These are phyloP conservation scores for Litsea cubeba DNA, from an alignment of 164 flowering plant species.

Conservation along the genomic window DNA sequence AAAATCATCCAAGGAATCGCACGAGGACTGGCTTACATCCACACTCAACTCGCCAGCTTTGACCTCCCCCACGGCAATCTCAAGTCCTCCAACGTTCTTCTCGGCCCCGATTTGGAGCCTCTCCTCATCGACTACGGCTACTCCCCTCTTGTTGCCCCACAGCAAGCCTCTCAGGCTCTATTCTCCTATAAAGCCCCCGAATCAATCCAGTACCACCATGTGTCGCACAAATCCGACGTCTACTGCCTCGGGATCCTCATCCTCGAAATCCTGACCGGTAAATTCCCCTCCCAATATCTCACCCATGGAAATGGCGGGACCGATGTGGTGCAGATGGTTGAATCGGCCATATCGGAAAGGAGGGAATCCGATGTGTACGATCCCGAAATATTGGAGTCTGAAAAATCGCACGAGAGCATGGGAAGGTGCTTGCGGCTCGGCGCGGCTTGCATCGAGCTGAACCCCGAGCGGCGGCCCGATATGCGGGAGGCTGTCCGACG, in stretches of 20 bases:
- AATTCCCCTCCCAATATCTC: conserved; percentile 77
- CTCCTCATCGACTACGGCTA: conserved; percentile 59
- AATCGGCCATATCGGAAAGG: conserved; percentile 34
- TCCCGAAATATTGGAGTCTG: conserved; percentile 46
- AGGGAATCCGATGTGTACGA: conserved; percentile 52
- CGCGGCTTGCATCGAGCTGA: conserved; percentile 45
- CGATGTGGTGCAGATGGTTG: conserved; percentile 70
- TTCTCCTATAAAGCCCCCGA: conserved; percentile 71
- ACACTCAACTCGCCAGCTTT: conserved; percentile 40
- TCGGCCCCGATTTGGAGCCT: conserved; percentile 47
- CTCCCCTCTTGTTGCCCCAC: conserved; percentile 34
- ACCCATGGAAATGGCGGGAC: conserved; percentile 73
- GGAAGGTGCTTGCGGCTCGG: conserved; percentile 47
- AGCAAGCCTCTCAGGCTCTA: conserved; percentile 43
- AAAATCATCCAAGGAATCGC: conserved; percentile 72
- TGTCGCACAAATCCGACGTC: conserved; percentile 63
- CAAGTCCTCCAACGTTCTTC: conserved; percentile 77
- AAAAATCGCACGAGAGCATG: conserved; percentile 24
- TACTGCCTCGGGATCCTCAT: conserved; percentile 78
- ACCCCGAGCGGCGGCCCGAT: conserved; percentile 37
- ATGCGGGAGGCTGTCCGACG: conserved; percentile 55
- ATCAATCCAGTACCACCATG: conserved; percentile 31
- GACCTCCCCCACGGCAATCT: conserved; percentile 86
- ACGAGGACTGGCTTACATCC: conserved; percentile 55
- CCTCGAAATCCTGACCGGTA: conserved; percentile 76